Evolutionary conservation across 352 stramenopile species (phyloP), one percentile per base, ranked within the genome.

Genomic region (Phytophthora boehmeriae): DNA sequence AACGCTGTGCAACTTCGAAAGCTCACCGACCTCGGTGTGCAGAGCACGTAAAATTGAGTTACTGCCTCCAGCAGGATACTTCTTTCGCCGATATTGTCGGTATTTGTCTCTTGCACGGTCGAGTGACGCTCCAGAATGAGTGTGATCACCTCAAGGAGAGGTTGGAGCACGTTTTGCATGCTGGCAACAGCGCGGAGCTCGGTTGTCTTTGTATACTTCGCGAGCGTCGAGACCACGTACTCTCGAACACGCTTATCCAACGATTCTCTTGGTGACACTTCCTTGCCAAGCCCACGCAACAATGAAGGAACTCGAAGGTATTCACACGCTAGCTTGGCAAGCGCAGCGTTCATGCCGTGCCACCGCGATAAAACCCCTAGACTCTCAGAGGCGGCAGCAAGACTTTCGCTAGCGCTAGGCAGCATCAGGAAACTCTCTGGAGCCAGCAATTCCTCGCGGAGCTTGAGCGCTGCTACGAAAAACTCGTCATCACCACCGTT

Each of bases 1-100:
- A 93, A 92, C 17, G 56, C 46, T n/a, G 82, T 89, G 63, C 86
- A 95, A 5, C 68, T 83, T 9, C 83, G 82, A 59, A 95, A 95
- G 1, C 75, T 83, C 42, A 89, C 73, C 11, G 83, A 92, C 35
- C 80, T 83, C 1, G 82, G 76, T 20, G 84, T 86, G 30, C 77
- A 88, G n/a, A 72, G 58, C 30, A 65, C 59, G 74, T 92, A 95
- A 20, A 93, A 82, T 13, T 73, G 51, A 1, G 86, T 90, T 50
- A 95, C 89, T 0, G 71, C 62, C 9, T 68, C 67, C 9, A 92
- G 69, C 19, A 95, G 54, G 22, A 77, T 59, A 17, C 80, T 78
- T 4, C 72, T 66, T 16, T 79, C 54, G 5, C 70, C 59, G 8
- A 22, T 27, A 6, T 52, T 55, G 43, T 2, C 30, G 36, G 49